Percentiles rank a stretch among this genome's conserved stretches.
Conservation (phyloP, 1,284 basidiomycete genomes). For the Ceratorhiza oryzae-sativae region DNA sequence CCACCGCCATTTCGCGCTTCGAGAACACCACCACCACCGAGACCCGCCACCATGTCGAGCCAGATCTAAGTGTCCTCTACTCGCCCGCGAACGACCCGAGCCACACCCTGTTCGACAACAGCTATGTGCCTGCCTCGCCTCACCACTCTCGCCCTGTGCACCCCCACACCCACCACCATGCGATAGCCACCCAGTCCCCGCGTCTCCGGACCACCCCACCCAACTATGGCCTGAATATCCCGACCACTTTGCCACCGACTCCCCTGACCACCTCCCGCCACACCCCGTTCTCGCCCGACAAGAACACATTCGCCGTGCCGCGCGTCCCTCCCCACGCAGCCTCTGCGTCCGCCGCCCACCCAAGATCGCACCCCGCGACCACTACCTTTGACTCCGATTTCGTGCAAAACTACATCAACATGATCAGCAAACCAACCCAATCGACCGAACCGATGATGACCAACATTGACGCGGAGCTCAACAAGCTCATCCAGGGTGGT, state of each 20-base stretch:
- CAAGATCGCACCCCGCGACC: background rate
- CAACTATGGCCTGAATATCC: slow-evolving; percentile 23
- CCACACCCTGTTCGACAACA: background rate
- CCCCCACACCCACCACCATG: slow-evolving; percentile 4
- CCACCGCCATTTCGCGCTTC: slow-evolving; percentile 31
- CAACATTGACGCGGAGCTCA: background rate
- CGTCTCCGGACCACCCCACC: slow-evolving; percentile 22
- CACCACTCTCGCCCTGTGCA: background rate
- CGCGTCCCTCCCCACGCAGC: background rate
- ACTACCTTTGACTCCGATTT: background rate
- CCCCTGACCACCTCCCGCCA: slow-evolving; percentile 29
- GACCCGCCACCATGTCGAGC: slow-evolving; percentile 37
- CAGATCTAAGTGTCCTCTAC: slow-evolving; percentile 36
- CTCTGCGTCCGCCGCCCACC: background rate
- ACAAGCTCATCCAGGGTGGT: slow-evolving; percentile 19
- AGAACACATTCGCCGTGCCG: slow-evolving; percentile 25
- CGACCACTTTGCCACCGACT: slow-evolving; percentile 1
- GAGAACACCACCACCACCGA: slow-evolving; percentile 15
- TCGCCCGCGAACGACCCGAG: background rate
- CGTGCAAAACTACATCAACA: slow-evolving; percentile 21
- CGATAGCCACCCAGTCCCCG: slow-evolving; percentile 1
- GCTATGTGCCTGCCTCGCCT: background rate
- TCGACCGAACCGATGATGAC: slow-evolving; percentile 8
- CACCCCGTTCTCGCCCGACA: slow-evolving; percentile 19
- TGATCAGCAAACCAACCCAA: slow-evolving; percentile 20